Evolutionary conservation across 2,329 filamentous ascomycete species (phyloP), one percentile per base, ranked within the genome.

Genomic region (Arthrobotrys iridis): DNA sequence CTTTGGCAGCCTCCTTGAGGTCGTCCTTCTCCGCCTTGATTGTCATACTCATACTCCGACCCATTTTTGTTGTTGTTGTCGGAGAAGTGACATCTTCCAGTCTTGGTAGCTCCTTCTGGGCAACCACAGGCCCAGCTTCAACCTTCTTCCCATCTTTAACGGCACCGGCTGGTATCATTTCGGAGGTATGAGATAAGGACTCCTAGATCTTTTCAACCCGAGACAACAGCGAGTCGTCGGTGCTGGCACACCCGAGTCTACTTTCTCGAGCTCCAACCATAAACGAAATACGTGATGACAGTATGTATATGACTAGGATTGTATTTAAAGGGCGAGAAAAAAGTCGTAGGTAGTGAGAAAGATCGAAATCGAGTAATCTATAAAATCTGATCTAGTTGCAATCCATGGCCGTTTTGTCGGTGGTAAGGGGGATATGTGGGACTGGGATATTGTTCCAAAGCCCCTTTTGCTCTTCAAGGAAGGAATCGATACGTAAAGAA

Each of bases 1-100:
- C 93, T 83, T 98, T 94, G 58, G 94, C 95, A 41, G 94, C 95
- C 84, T 97, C 92, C 81, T 93, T 93, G 79, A 99, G 87, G 81
- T 98, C 94, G 81, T 97, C 91, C 77, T 93, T 88, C 84, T 98
- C 93, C 81, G 96, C 93, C 79, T 92, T 90, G 80, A 98, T 97
- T 82, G 97, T 90, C 83, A 93, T 89, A 83, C 91, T 97, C 78
- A 95, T 84, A 10, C 92, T 85, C 72, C 88, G 37, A n/a, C 37
- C n/a, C 58, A 66, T 63, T 5, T 30, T 35, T 33, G 46, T 45
- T 18, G 66, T 52, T 55, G 37, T 24, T n/a, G 68, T 55, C 15
- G 71, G 71, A 15, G 71, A 63, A n/a, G 41, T 33, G 43, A 57
- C 48, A 26, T 75, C 71, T 30, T 68, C 71, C 40, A 48, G 41